Evolutionary conservation across 805 yeast genomes (phyloP), one percentile per base, ranked within the genome.

Genomic region (Vanderwaltozyma verrucispora): DNA sequence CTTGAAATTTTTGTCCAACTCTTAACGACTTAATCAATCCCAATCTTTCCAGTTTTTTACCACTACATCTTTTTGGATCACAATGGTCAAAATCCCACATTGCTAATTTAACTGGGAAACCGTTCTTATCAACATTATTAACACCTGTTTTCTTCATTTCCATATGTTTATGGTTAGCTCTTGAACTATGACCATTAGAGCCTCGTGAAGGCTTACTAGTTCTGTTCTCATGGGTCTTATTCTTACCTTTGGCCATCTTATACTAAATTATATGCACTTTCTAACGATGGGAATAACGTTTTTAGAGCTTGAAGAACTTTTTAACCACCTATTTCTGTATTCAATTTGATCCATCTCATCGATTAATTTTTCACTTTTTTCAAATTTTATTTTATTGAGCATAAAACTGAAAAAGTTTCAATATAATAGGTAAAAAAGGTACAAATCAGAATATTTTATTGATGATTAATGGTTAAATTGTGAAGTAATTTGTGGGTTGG

Each of bases 51-150:
- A 92, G 67, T 56, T 87, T 88, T 64, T 92, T 92, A 15, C 98
- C 98, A 47, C 94, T 80, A 57, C 98, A 92, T 54, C 96, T 71
- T 55, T 92, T 92, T 1, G 98, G 98, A 62, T 92, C 98, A 64
- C 98, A 92, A 56, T 92, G 98, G 47, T 88, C 95, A 54, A 92
- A 92, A 59, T 92, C 98, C 96, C 98, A 89, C 98, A 89, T 89
- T 14, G 96, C 96, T 44, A 88, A 59, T 52, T 85, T 87, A 25
- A 81, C 80, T 1, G 94, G 95, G 53, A 85, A 83, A 35, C 70
- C 64, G 2, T 45, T 45, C 62, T 9, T 12, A 13, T 48, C 17
- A 62, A 66, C 30, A 47, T 59, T 37, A 55, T 33, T 42, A 11
- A 48, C 43, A 3, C 44, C 49, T 18, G 46, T 46, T 33, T 59